A percentile compares a stretch with the other conserved stretches of the same genome.
These are phyloP conservation scores for Urostyla sp. DNA, from an alignment of 73 alveolate genomes.

Conservation along the genomic window DNA sequence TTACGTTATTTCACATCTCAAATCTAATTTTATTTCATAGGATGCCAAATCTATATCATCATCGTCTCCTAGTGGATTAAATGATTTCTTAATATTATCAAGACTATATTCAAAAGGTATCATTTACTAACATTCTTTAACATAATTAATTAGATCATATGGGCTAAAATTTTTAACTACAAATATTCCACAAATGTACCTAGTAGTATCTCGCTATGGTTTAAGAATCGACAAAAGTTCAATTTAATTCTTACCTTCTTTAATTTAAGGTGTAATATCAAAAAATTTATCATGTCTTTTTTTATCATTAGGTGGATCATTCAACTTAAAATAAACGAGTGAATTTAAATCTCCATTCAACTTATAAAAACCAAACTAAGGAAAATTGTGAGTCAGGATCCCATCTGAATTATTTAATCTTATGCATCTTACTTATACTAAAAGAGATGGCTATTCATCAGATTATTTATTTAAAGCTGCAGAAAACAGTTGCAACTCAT, in stretches of 20 bases:
- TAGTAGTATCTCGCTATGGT: background rate
- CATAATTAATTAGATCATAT: background rate
- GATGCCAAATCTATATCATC: background rate
- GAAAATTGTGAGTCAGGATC: constrained; percentile 10
- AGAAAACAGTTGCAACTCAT: background rate
- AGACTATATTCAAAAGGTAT: constrained; percentile 43
- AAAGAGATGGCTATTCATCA: constrained; percentile 15
- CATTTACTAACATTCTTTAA: constrained; percentile 11
- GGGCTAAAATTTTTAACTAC: constrained; percentile 10
- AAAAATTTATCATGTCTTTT: constrained; percentile 31
- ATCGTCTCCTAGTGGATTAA: background rate
- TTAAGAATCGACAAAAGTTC: background rate
- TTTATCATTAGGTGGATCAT: constrained; percentile 51
- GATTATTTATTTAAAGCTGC: background rate
- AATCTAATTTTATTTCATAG: constrained; percentile 12
- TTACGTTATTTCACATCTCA: constrained; percentile 20
- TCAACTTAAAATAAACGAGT: background rate
- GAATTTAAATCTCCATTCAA: background rate
- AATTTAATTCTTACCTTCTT: background rate
- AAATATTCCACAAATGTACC: constrained; percentile 38
- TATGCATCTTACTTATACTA: constrained; percentile 44
- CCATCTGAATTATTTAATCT: constrained; percentile 38
- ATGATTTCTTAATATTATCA: background rate
- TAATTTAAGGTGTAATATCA: background rate
- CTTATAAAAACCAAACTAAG: constrained; percentile 23